These are phyloP conservation scores for Papiliotrema flavescens DNA, from an alignment of 1,284 basidiomycete species.

Conservation along the genomic window DNA sequence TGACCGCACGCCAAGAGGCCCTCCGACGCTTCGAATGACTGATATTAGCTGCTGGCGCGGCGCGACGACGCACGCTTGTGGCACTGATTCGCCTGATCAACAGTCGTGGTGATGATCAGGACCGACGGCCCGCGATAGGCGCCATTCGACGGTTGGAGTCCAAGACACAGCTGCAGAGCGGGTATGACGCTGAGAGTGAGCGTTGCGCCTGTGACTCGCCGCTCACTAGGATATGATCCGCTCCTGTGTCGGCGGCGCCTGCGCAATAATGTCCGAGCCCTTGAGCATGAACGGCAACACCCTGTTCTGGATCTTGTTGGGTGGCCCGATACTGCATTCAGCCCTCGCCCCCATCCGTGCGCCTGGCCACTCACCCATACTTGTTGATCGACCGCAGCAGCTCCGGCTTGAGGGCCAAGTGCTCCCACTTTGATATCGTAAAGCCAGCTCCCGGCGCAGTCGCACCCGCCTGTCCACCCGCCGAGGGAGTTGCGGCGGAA, in stretches of 20 bases:
- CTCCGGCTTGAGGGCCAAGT: constrained; percentile 79
- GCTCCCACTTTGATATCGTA: constrained; percentile 95
- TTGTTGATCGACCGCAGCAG: constrained; percentile 83
- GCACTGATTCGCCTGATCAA: constrained; percentile 96
- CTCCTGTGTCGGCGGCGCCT: constrained; percentile 97
- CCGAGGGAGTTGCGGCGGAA: too few species aligned
- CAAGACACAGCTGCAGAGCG: constrained; percentile 77
- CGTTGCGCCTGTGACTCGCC: not conserved
- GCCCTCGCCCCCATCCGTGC: not conserved
- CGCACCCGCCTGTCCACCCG: constrained; percentile 24
- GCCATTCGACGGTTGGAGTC: constrained; percentile 55
- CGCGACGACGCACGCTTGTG: constrained; percentile 60
- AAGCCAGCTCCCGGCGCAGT: constrained; percentile 68
- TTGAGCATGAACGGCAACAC: constrained; percentile 91
- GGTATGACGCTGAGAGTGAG: constrained; percentile 63
- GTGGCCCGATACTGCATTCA: constrained; percentile 75
- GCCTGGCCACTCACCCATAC: constrained; percentile 68
- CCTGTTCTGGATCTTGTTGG: constrained; percentile 97
- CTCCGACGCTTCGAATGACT: constrained; percentile 90
- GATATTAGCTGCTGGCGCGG: constrained; percentile 1
- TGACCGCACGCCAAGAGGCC: constrained; percentile 82
- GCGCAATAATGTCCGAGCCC: constrained; percentile 90
- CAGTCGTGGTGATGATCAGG: constrained; percentile 92
- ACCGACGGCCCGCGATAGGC: constrained; percentile 75
- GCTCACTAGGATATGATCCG: constrained; percentile 83